Evolutionary conservation across 352 stramenopile genomes (phyloP).

Genomic region (Albugo candida): DNA sequence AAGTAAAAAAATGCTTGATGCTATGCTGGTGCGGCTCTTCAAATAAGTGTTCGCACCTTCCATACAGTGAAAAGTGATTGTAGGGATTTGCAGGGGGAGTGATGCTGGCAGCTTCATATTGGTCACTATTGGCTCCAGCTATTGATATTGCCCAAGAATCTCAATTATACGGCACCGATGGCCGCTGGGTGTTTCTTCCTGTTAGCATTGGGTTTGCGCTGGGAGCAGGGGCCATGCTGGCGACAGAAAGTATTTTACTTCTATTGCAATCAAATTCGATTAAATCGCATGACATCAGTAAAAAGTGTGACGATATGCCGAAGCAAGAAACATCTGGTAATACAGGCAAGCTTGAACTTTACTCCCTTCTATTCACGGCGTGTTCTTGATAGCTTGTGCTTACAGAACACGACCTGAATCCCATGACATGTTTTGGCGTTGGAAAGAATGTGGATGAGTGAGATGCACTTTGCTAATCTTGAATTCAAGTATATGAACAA

Average conservation of each 20-base stretch:
- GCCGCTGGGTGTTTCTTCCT: conserved; percentile 61
- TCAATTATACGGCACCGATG: conserved; percentile 46
- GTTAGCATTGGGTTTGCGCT: conserved; percentile 69
- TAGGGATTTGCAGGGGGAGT: conserved; percentile 77
- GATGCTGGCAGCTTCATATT: conserved; percentile 82
- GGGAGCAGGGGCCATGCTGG: conserved; percentile 49
- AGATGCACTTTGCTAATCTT: conserved; percentile 1
- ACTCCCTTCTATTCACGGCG: neutral
- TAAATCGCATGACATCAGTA: conserved; percentile 20
- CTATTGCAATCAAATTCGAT: conserved; percentile 27
- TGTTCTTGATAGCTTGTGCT: neutral
- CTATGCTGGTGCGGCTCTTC: conserved; percentile 33
- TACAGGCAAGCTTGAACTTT: neutral
- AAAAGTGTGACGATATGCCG: conserved; percentile 20
- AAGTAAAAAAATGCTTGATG: conserved; percentile 69
- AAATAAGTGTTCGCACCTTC: neutral
- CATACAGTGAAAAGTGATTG: neutral
- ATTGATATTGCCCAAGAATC: conserved; percentile 77
- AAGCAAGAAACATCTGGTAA: neutral
- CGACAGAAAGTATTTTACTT: conserved; percentile 44
- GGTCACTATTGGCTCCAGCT: conserved; percentile 66
- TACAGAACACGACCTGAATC: neutral
- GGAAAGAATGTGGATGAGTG: neutral
- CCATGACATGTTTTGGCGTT: neutral
- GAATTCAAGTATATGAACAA: neutral